Evolutionary conservation across 2,329 filamentous ascomycete species (phyloP), one percentile per base, ranked within the genome.

Genomic region (Ploettnerulaceae sp.): DNA sequence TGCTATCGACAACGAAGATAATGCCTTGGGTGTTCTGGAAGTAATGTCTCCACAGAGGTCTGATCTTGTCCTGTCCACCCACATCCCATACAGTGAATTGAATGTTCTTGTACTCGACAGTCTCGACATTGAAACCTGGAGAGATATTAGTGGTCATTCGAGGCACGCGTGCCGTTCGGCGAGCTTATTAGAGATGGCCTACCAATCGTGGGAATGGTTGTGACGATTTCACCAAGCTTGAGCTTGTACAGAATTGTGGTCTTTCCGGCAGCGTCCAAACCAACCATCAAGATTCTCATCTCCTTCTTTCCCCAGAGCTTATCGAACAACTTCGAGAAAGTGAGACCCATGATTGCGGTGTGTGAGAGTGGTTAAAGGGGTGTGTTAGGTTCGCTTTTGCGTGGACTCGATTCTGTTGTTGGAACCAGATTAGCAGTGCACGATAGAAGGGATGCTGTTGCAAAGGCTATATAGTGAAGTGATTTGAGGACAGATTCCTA

Each of bases 51-150:
- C 93, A 98, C 67, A 98, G 79, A 68, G 93, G 93, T 71, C 93
- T 84, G 70, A 98, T 98, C 87, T 97, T 97, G 83, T 98, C 93
- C 79, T 98, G 93, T 71, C 93, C 93, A 79, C 93, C 93, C 67
- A 98, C 93, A 77, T 97, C 93, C 93, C 93, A 98, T 69, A 98
- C 93, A 71, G 91, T 97, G 81, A 98, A 98, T 71, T 95, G 89
- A 66, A 95, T 96, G 82, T 98, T 98, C 82, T 96, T 96, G 81
- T 97, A 97, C 71, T 95, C 90, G 71, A 98, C 93, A 47, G 93
- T 97, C 81, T 98, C 93, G 71, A 98, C 93, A 77, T 98, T 98
- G 84, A 98, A 98, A 66, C 93, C 86, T 90, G 58, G 29, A 54
- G 25, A 33, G n/a, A 15, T 15, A 37, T 58, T 38, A 59, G 49